These are phyloP conservation scores for Corymbia calophylla DNA, from an alignment of 441 rosid species.

Conservation along the genomic window DNA sequence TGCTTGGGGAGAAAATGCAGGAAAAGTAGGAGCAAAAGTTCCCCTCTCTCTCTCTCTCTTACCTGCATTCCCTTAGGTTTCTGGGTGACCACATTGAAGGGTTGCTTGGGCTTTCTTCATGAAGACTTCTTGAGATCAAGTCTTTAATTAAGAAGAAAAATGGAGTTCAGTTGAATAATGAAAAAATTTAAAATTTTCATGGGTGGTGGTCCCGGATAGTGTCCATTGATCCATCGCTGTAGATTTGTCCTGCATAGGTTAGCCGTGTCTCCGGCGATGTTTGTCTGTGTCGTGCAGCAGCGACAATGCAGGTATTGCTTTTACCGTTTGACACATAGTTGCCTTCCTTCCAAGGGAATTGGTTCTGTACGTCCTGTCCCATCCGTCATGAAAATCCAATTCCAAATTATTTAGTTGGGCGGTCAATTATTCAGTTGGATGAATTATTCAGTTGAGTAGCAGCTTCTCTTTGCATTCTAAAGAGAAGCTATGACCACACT, in stretches of 20 bases:
- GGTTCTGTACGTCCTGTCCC: not conserved
- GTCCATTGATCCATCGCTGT: not conserved
- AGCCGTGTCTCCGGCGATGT: not conserved
- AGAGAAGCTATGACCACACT: not conserved
- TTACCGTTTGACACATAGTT: not conserved
- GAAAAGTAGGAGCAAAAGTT: not conserved
- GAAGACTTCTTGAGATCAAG: not conserved
- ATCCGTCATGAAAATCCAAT: not conserved
- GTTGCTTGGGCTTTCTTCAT: not conserved
- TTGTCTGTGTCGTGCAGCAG: not conserved
- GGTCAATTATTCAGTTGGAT: not conserved
- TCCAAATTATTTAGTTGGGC: not conserved
- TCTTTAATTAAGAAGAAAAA: not conserved
- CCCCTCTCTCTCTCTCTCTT: not conserved
- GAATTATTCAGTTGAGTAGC: not conserved
- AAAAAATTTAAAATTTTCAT: not conserved
- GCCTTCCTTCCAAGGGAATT: not conserved
- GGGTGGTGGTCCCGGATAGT: not conserved
- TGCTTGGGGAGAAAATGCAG: conserved; percentile 9
- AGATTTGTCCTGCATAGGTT: not conserved
- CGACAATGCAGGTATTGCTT: not conserved
- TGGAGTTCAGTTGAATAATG: not conserved
- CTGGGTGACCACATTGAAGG: not conserved
- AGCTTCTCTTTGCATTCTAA: not conserved
- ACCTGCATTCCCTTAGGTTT: not conserved